phyloP scores from a whole-genome alignment of 805 yeast species.

The Kodamaea hsintzibuensis region DNA sequence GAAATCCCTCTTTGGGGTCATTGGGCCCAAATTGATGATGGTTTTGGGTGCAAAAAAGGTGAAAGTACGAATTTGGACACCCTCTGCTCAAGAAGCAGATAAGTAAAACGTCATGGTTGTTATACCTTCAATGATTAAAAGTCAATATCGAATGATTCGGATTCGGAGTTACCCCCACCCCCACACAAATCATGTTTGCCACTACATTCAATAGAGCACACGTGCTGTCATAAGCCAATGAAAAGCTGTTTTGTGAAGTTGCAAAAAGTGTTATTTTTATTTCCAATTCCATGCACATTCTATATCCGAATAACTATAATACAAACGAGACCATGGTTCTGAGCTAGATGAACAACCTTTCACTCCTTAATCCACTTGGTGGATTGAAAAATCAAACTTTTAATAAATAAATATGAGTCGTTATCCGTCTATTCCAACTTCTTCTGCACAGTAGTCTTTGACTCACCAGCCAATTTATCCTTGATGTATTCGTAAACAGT shows the following conservation, averaged over 20 bases:
- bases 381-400: not conserved
- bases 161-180: not conserved
- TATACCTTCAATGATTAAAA: too few species aligned
- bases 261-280: not conserved
- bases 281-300: not conserved
- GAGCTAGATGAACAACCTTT: not conserved
- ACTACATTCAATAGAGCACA: not conserved
- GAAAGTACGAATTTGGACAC: not conserved
- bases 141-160: not conserved
- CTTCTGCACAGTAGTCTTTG: constrained; percentile 10
- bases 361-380: not conserved
- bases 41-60: not conserved
- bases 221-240: not conserved
- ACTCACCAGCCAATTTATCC: constrained; percentile 49
- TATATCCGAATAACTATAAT: not conserved
- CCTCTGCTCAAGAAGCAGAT: too few species aligned
- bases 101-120: too few species aligned
- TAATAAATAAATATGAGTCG: not conserved
- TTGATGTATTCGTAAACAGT: constrained; percentile 93
- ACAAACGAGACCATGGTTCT: not conserved
- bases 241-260: not conserved
- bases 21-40: too few species aligned
- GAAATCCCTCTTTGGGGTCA: not conserved
- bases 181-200: too few species aligned
- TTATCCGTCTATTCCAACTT: constrained; percentile 18